Base-by-base conservation (phyloP, 2,329 filamentous ascomycete genomes). In the Colletotrichum sp. region DNA sequence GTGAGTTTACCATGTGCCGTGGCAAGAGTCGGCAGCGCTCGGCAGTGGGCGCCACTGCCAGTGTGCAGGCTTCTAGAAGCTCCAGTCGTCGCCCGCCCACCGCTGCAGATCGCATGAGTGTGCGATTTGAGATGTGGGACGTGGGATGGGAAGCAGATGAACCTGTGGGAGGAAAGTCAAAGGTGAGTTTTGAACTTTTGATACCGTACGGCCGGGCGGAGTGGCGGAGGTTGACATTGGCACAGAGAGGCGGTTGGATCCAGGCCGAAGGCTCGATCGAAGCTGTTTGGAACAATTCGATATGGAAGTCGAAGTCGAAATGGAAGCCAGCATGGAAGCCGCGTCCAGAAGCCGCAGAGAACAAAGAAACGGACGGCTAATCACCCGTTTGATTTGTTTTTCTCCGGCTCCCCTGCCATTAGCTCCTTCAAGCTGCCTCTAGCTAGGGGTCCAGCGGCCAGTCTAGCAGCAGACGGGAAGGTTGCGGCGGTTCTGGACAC, bases 281-380 rank as follows among this genome's bases (percentile, higher is more conserved):
- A 52, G 12, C 44, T 52, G 44, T 21, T 21, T 52, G 44, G 44
- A 52, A 52, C 44, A 21, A 21, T 52, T 36, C n/a, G n/a, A 39
- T 8, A 63, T 28, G 30, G 24, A 57, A 65, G 55, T 52, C 39
- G 36, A 63, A 55, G 36, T 64, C 18, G 36, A 59, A 71, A 52
- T 62, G 26, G 52, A 76, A 76, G 63, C 62, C 30, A 21, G 49
- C 73, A 60, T 69, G 59, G 70, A 69, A 73, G 26, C 73, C 8
- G 39, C 44, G 62, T 34, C 62, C 71, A 52, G 69, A 72, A 75
- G 62, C 34, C 69, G 24, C 21, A 69, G 64, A 59, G 73, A 76
- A 73, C 73, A 76, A 76, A 76, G 73, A 69, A 73, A 73, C 55
- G 26, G 64, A 30, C 57, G 18, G 73, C 57, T 49, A 30, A 30